Percentiles rank a stretch among this genome's conserved stretches.
These are phyloP conservation scores for Salix suchowensis DNA, from an alignment of 345 rosid genomes.

Conservation along the genomic window DNA sequence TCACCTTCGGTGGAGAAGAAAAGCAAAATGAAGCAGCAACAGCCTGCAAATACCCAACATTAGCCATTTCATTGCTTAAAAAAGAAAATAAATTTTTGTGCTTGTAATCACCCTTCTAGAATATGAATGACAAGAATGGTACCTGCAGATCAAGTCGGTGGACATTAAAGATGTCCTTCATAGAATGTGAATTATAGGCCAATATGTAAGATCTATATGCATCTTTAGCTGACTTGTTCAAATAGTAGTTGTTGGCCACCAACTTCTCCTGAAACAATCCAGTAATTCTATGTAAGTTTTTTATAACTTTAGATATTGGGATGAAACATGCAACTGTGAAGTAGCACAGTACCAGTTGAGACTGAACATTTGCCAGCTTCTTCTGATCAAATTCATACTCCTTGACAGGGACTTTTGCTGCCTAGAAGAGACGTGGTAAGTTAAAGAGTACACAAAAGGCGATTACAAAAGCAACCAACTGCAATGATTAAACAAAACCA, in stretches of 20 bases:
- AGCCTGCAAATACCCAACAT: constrained; percentile 48
- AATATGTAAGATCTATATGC: constrained; percentile 86
- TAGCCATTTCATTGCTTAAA: neutral
- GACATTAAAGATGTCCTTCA: constrained; percentile 90
- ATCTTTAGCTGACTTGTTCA: constrained; percentile 90
- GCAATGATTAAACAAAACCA: neutral
- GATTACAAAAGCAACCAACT: neutral
- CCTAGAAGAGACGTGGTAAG: constrained; percentile 31
- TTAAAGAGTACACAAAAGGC: neutral
- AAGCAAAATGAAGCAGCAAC: constrained; percentile 90
- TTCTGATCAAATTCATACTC: constrained; percentile 81
- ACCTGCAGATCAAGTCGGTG: constrained; percentile 95
- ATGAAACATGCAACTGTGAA: neutral
- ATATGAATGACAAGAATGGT: neutral
- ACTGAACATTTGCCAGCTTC: constrained; percentile 76
- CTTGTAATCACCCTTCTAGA: neutral
- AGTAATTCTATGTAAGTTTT: constrained; percentile 5
- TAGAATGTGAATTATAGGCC: constrained; percentile 93
- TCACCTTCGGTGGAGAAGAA: constrained; percentile 83
- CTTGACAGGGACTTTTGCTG: constrained; percentile 86
- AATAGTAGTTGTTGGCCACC: constrained; percentile 59
- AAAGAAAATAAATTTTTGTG: neutral
- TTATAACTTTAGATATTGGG: neutral
- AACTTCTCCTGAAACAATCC: constrained; percentile 64
- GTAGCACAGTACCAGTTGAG: constrained; percentile 62